Percentiles rank a stretch among this genome's conserved stretches.
phyloP scores from a whole-genome alignment of 169 alveolate genomes.

The Miamiensis avidus region DNA sequence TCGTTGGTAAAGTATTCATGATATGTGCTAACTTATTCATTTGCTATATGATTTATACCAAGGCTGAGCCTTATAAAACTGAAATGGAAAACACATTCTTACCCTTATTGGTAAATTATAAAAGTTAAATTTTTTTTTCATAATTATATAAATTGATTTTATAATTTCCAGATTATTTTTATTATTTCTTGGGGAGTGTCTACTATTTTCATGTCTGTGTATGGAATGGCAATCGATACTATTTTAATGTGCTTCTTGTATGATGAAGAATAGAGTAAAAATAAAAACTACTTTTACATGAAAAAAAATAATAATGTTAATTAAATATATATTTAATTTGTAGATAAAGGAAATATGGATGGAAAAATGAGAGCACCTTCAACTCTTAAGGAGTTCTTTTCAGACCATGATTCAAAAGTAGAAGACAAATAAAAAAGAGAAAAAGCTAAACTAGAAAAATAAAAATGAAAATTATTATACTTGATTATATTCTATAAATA shows the following conservation, averaged over 20 bases:
- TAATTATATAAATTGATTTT: background rate
- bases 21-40: slow-evolving; percentile 46
- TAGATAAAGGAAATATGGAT: too few relatives aligned
- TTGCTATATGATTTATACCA: slow-evolving; percentile 51
- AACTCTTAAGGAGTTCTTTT: background rate
- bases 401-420: background rate
- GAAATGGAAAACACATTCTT: slow-evolving; percentile 42
- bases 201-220: slow-evolving; percentile 51
- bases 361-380: background rate
- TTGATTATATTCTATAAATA: too few relatives aligned
- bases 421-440: background rate
- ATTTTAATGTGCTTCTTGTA: slow-evolving; percentile 55
- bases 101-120: slow-evolving; percentile 39
- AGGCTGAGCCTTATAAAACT: slow-evolving; percentile 36
- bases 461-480: too few relatives aligned
- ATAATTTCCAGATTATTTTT: slow-evolving; percentile 27
- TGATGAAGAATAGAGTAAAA: slow-evolving; percentile 48
- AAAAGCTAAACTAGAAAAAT: too few relatives aligned
- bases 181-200: slow-evolving; percentile 52
- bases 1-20: slow-evolving; percentile 59
- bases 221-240: slow-evolving; percentile 64
- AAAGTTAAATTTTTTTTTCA: background rate
- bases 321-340: too few relatives aligned
- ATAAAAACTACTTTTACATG: too few relatives aligned
- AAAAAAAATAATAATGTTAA: background rate